phyloP scores from a whole-genome alignment of 2,329 filamentous ascomycete genomes.

The Colletotrichum nymphaeae region DNA sequence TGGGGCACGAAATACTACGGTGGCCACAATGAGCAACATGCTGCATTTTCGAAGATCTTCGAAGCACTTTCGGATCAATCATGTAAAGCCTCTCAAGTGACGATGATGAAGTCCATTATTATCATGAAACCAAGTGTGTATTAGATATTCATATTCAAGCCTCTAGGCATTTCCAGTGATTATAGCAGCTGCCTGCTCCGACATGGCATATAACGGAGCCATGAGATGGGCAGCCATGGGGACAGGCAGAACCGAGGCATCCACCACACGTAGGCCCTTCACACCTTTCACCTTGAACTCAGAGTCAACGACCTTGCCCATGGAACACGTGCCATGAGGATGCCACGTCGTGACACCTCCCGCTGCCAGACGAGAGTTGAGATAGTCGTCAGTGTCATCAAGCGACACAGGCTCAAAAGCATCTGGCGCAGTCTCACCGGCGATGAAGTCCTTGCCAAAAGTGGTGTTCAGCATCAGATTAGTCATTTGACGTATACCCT shows the following conservation, averaged over 20 bases:
- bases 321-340: too few relatives aligned
- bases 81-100: too few relatives aligned
- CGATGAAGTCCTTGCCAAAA: slow-evolving; percentile 24
- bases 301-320: too few relatives aligned
- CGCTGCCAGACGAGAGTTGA: slow-evolving; percentile 1
- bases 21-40: too few relatives aligned
- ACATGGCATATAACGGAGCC: slow-evolving; percentile 64
- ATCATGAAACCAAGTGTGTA: too few relatives aligned
- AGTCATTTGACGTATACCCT: slow-evolving; percentile 40
- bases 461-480: slow-evolving; percentile 36
- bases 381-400: slow-evolving; percentile 11
- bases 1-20: too few relatives aligned
- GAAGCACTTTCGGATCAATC: too few relatives aligned
- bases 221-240: slow-evolving; percentile 60
- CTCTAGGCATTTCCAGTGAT: slow-evolving; percentile 45
- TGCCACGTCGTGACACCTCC: neutral
- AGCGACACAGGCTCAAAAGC: neutral
- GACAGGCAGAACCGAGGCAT: slow-evolving; percentile 41
- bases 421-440: slow-evolving; percentile 9
- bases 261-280: too few relatives aligned
- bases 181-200: slow-evolving; percentile 69
- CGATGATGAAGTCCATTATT: too few relatives aligned
- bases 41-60: too few relatives aligned
- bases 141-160: too few relatives aligned
- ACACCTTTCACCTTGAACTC: too few relatives aligned